These are phyloP conservation scores for Auriscalpium vulgare DNA, from an alignment of 768 basidiomycete genomes.

Conservation along the genomic window DNA sequence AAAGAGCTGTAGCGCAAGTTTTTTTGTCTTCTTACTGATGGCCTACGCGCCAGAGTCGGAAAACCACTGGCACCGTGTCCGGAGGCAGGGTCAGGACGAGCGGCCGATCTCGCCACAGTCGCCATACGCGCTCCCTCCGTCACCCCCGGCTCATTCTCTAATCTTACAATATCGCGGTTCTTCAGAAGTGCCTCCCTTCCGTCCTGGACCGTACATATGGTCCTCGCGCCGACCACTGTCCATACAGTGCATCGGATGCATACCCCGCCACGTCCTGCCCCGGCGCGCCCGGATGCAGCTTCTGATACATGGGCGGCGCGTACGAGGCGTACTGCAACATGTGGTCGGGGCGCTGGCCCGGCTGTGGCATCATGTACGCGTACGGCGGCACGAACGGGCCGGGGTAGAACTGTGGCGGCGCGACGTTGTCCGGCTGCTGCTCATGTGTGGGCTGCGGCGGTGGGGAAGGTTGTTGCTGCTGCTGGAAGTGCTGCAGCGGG, in stretches of 20 bases:
- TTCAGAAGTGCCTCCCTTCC: conserved; percentile 10
- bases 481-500: conserved; percentile 29
- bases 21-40: no score
- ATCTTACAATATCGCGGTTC: conserved; percentile 4
- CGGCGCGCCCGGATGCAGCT: conserved; percentile 28
- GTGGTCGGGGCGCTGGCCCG: conserved; percentile 25
- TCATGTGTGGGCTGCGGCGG: conserved; percentile 19
- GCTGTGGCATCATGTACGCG: conserved; percentile 33
- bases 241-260: conserved; percentile 3
- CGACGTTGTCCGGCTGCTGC: conserved; percentile 23
- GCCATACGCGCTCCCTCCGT: no score
- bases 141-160: no score
- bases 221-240: conserved; percentile 13
- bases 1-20: no score
- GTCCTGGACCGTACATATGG: no score
- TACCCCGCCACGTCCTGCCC: conserved; percentile 18
- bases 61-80: no score
- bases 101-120: no score
- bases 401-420: conserved; percentile 38
- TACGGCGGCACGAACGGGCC: conserved; percentile 42
- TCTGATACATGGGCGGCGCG: conserved; percentile 31
- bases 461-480: conserved; percentile 30
- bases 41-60: no score
- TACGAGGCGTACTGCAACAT: conserved; percentile 26
- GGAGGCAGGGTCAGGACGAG: no score